These are phyloP conservation scores for Mucor velutinosus DNA, from an alignment of 371 early-diverging fungal genomes.

Conservation along the genomic window DNA sequence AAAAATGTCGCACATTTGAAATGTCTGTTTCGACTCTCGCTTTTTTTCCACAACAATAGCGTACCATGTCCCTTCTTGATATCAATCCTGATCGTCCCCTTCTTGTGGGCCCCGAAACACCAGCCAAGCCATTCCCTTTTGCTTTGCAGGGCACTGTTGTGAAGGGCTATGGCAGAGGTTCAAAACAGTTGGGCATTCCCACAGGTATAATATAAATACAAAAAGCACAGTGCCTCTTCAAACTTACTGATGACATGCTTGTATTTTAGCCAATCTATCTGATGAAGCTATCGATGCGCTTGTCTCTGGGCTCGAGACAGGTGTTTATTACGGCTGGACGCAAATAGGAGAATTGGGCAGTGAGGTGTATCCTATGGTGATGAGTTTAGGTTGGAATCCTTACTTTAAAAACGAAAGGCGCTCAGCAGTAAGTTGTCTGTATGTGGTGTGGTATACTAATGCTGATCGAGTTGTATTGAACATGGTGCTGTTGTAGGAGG, in stretches of 20 bases:
- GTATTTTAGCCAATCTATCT: slow-evolving; percentile 80
- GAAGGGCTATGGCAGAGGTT: slow-evolving; percentile 93
- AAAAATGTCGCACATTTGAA: neutral
- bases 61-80: neutral
- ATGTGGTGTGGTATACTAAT: too few species aligned
- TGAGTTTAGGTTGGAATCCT: slow-evolving; percentile 99
- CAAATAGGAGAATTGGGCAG: slow-evolving; percentile 57
- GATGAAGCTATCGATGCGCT: slow-evolving; percentile 74
- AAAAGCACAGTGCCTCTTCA: neutral
- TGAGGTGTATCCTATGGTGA: slow-evolving; percentile 91
- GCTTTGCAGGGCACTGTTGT: slow-evolving; percentile 79
- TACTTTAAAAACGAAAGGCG: slow-evolving; percentile 96
- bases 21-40: neutral
- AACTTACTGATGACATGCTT: neutral
- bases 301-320: slow-evolving; percentile 70
- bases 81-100: slow-evolving; percentile 58
- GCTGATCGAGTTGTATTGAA: neutral
- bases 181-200: slow-evolving; percentile 95
- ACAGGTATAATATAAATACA: slow-evolving; percentile 68
- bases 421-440: slow-evolving; percentile 70
- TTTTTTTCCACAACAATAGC: neutral
- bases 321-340: slow-evolving; percentile 97
- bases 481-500: slow-evolving; percentile 64
- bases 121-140: slow-evolving; percentile 69
- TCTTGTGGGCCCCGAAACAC: slow-evolving; percentile 60